phyloP scores from a whole-genome alignment of 2,329 filamentous ascomycete species.

The Myriosclerotinia curreyana region DNA sequence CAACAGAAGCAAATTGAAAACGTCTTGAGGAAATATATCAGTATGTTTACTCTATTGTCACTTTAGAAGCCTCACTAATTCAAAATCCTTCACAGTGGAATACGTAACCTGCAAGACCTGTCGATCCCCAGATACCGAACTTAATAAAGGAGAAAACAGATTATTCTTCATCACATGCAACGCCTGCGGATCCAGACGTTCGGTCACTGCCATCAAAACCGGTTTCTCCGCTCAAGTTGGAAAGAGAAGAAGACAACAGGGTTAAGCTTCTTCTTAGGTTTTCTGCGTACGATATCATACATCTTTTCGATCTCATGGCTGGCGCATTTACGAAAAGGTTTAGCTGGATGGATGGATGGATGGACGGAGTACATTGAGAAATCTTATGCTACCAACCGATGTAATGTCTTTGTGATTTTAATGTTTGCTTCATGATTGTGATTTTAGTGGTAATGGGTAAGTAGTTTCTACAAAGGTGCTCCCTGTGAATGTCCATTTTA shows the following conservation, averaged over 20 bases:
- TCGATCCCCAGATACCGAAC: constrained; percentile 87
- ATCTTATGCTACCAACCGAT: background rate
- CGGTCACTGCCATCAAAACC: constrained; percentile 97
- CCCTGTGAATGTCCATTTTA: no score
- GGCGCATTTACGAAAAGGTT: background rate
- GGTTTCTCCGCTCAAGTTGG: constrained; percentile 99
- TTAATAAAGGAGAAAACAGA: constrained; percentile 98
- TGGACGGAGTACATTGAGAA: background rate
- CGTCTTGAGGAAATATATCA: constrained; percentile 91
- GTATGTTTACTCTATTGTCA: constrained; percentile 53
- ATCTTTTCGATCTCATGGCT: background rate
- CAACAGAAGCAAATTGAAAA: constrained; percentile 99
- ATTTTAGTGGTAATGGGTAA: background rate
- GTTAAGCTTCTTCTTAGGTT: constrained; percentile 49
- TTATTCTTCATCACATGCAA: constrained; percentile 99
- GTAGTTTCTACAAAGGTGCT: background rate
- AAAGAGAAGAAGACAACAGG: constrained; percentile 94
- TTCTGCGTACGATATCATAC: background rate
- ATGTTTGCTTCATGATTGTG: background rate
- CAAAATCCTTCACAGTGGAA: constrained; percentile 55
- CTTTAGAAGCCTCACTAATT: constrained; percentile 30
- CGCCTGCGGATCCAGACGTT: constrained; percentile 76
- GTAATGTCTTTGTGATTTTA: background rate
- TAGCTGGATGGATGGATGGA: constrained; percentile 1
- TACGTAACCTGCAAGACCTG: constrained; percentile 99